Evolutionary conservation across 306 rosid species (phyloP).

Genomic region (Fagus crenata): DNA sequence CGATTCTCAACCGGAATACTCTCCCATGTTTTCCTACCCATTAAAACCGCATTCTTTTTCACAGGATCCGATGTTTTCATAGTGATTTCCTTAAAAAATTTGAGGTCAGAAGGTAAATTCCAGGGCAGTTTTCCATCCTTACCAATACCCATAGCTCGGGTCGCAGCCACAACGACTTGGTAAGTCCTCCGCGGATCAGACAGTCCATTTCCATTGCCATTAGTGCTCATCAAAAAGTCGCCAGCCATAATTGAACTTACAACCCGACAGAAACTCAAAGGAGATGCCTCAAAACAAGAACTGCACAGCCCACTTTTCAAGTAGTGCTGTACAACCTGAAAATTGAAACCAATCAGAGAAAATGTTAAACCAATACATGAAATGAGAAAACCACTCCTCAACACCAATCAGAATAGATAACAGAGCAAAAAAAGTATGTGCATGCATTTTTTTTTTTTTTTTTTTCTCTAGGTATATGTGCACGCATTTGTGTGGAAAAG

Average conservation of each 20-base stretch:
- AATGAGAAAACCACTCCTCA: background rate
- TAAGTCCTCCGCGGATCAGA: conserved; percentile 70
- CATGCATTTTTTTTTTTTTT: too few relatives aligned
- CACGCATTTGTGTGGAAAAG: too few relatives aligned
- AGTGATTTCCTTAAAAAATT: conserved; percentile 68
- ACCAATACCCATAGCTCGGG: conserved; percentile 82
- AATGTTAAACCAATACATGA: background rate
- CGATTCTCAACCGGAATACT: conserved; percentile 59
- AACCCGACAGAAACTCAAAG: conserved; percentile 28
- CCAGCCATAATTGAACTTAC: conserved; percentile 59
- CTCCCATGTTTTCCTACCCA: conserved; percentile 99
- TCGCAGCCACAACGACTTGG: conserved; percentile 90
- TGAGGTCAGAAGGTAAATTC: conserved; percentile 78
- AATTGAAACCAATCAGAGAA: conserved; percentile 4
- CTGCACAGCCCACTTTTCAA: conserved; percentile 35
- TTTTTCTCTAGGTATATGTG: too few relatives aligned
- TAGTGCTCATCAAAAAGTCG: conserved; percentile 47
- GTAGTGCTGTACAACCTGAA: conserved; percentile 45
- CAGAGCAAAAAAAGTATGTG: background rate
- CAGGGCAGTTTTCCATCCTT: conserved; percentile 88
- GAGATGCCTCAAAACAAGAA: conserved; percentile 28
- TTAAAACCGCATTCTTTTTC: conserved; percentile 82
- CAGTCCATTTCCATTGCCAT: conserved; percentile 52
- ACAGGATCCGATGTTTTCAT: conserved; percentile 64
- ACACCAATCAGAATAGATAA: background rate